Evolutionary conservation across 495 filamentous ascomycete species (phyloP).

Genomic region (Diplogelasinospora grovesii): DNA sequence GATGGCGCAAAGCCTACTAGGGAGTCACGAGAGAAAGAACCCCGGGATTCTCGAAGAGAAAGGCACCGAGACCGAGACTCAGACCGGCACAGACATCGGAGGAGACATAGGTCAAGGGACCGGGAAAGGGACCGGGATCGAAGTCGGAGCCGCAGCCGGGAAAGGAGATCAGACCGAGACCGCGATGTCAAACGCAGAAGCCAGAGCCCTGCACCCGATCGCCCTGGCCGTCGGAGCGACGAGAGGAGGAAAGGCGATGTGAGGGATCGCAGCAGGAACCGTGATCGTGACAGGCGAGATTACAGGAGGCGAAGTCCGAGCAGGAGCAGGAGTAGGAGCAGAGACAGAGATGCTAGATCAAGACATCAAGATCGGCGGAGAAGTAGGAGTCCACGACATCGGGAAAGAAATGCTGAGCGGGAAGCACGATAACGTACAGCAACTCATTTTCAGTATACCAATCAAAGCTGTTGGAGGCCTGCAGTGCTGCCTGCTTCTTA

Average conservation of each 20-base stretch:
- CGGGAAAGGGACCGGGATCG: conserved; percentile 19
- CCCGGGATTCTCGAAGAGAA: conserved; percentile 10
- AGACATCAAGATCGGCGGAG: conserved; percentile 10
- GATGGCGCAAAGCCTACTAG: conserved; percentile 4
- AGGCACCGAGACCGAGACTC: conserved; percentile 24
- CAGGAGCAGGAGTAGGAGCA: conserved; percentile 19
- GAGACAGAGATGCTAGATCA: conserved; percentile 2
- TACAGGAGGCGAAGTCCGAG: conserved; percentile 22
- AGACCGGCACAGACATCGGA: conserved; percentile 28
- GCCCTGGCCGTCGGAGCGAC: conserved; percentile 6
- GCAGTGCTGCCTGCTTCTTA: too few relatives aligned
- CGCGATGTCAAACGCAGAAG: conserved; percentile 18
- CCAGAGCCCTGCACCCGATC: conserved; percentile 23
- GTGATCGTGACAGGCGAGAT: conserved; percentile 4
- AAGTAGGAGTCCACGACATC: conserved; percentile 11
- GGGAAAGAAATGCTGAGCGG: neutral
- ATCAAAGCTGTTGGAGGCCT: too few relatives aligned
- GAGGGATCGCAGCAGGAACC: conserved; percentile 11
- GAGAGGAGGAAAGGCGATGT: conserved; percentile 7
- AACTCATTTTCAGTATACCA: too few relatives aligned
- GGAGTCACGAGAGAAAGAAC: conserved; percentile 13
- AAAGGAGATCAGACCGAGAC: conserved; percentile 18
- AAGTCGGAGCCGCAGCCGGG: conserved; percentile 33
- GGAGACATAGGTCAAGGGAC: conserved; percentile 29
- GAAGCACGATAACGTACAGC: neutral